Conservation (phyloP, 805 yeast genomes). For the Metschnikowia shivogae region DNA sequence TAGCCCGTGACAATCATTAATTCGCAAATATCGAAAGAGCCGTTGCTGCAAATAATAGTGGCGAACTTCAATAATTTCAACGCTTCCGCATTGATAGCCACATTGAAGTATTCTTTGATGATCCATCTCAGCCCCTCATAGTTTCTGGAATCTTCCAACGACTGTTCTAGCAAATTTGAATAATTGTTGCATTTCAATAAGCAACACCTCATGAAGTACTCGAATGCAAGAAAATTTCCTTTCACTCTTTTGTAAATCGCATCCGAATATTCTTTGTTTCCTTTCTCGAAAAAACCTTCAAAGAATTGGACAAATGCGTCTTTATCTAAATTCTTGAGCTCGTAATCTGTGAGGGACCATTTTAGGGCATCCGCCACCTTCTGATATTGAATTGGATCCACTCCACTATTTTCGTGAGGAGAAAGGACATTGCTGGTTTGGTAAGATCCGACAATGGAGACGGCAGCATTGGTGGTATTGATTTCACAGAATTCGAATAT, state of each 20-base stretch:
- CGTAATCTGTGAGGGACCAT: slow-evolving; percentile 11
- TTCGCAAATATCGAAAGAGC: slow-evolving; percentile 35
- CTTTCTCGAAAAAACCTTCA: slow-evolving; percentile 4
- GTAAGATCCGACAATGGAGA: slow-evolving; percentile 8
- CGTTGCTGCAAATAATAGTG: slow-evolving; percentile 36
- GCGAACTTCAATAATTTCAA: slow-evolving; percentile 34
- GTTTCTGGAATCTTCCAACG: neutral
- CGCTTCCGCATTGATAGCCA: slow-evolving; percentile 18
- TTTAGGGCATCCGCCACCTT: slow-evolving; percentile 4
- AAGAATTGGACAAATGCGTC: slow-evolving; percentile 8
- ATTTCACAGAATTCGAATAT: slow-evolving; percentile 16
- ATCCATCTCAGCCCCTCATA: slow-evolving; percentile 11
- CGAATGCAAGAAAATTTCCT: slow-evolving; percentile 19
- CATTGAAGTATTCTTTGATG: slow-evolving; percentile 19
- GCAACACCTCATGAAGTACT: slow-evolving; percentile 11
- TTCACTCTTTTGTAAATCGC: slow-evolving; percentile 11
- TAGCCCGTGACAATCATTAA: slow-evolving; percentile 34
- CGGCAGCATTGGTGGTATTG: slow-evolving; percentile 1
- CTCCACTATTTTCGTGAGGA: slow-evolving; percentile 1
- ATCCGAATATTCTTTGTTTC: neutral
- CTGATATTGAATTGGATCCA: slow-evolving; percentile 1
- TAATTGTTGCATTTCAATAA: neutral
- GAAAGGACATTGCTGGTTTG: neutral
- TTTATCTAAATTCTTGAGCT: slow-evolving; percentile 8
- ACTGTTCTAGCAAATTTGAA: slow-evolving; percentile 1